Base-by-base conservation (phyloP, 257 asterid species). In the Paulownia fortunei region DNA sequence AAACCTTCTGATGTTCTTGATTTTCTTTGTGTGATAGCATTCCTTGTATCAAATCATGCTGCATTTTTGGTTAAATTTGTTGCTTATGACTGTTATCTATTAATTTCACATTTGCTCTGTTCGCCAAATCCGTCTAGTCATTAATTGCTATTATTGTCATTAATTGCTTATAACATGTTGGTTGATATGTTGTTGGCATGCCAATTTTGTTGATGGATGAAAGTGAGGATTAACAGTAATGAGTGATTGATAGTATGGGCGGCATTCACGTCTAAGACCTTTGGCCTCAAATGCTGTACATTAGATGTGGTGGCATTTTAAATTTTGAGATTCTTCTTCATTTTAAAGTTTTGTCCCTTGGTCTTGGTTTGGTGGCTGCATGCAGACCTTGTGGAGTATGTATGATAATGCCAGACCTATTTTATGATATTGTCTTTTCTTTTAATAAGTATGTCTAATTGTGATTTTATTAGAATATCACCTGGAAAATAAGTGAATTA, bases 171-270 rank as follows among this genome's bases (percentile, higher is more conserved):
- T n/a, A n/a, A n/a, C n/a, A n/a, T n/a, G n/a, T n/a, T 51, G 63
- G 60, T 70, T 54, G 8, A 54, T 54, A 54, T 18, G 27, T 18
- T 15, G 47, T 70, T 66, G 27, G 61, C 75, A 49, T 47, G 46
- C 62, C 62, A 7, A 26, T 18, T 15, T 49, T 34, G 19, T 16
- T 26, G 15, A 32, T n/a, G 19, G 55, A 66, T 66, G 55, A 21
- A 39, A 41, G n/a, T 62, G 26, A n/a, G 23, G 4, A 15, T 62
- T 36, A 36, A 6, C 52, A 3, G 19, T 42, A 51, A 41, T 42
- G 11, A 37, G 55, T 66, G 72, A 16, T 21, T 41, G 19, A 11
- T 42, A 41, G 44, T 61, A 4, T 30, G 13, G 44, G 68, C 36
- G 4, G 36, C 36, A 30, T 30, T 30, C 46, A 61, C 9, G 30